phyloP scores from a whole-genome alignment of 2,329 filamentous ascomycete species.

The Escovopsis sp. region DNA sequence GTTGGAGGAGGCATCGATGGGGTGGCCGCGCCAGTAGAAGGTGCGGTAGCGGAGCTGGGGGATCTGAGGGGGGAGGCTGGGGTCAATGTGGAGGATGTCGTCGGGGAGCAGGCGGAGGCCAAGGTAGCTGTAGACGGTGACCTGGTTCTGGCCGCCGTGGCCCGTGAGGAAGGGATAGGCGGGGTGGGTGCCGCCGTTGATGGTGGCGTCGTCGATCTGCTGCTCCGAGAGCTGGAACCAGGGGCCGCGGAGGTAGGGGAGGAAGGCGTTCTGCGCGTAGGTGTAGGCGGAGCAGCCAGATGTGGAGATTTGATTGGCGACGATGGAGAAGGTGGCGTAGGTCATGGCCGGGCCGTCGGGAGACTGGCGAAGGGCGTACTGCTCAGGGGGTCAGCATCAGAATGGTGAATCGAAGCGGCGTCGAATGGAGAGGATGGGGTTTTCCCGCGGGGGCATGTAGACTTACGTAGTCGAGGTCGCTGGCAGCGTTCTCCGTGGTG shows the following conservation, averaged over 20 bases:
- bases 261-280: conserved; percentile 45
- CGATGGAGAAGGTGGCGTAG: conserved; percentile 52
- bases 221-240: conserved; percentile 61
- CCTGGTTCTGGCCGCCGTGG: conserved; percentile 53
- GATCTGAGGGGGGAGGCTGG: conserved; percentile 42
- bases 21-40: conserved; percentile 16
- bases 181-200: conserved; percentile 32
- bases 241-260: conserved; percentile 48
- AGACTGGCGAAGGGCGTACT: conserved; percentile 17
- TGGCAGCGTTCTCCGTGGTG: conserved; percentile 7
- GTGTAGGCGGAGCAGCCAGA: conserved; percentile 55
- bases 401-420: conserved; percentile 45
- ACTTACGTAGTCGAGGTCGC: conserved; percentile 11
- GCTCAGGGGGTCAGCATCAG: conserved; percentile 16
- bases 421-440: too few relatives aligned
- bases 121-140: conserved; percentile 51
- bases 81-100: conserved; percentile 41
- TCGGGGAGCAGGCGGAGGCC: conserved; percentile 46
- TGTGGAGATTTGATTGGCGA: conserved; percentile 48
- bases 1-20: conserved; percentile 11
- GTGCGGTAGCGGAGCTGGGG: conserved; percentile 26
- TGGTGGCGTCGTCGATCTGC: conserved; percentile 45
- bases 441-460: too few relatives aligned
- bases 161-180: conserved; percentile 59
- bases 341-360: conserved; percentile 58